A percentile compares a stretch with the other conserved stretches of the same genome.
Conservation (phyloP, 78 protist species). For the Isochrysis galbana region DNA sequence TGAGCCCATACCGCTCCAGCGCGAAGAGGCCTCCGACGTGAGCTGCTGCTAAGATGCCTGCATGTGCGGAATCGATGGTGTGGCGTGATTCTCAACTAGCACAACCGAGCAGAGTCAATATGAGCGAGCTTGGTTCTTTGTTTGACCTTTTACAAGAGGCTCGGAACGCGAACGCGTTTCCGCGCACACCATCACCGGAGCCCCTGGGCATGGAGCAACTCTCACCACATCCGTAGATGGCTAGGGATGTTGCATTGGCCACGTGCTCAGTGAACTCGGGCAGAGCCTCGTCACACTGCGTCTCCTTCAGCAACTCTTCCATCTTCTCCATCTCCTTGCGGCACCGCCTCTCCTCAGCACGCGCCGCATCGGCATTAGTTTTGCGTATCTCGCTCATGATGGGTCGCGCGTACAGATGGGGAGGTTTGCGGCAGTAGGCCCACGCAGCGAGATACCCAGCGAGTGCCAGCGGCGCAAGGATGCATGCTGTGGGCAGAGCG, state of each 20-base stretch:
- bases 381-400: not conserved
- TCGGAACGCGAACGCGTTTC: not conserved
- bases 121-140: not conserved
- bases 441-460: not conserved
- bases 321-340: not conserved
- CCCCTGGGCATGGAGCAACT: not conserved
- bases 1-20: not conserved
- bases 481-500: not conserved
- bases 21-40: not conserved
- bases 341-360: not conserved
- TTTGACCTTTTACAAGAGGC: not conserved
- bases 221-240: not conserved
- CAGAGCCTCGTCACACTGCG: not conserved
- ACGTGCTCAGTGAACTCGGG: not conserved
- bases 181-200: not conserved
- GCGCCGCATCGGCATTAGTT: not conserved
- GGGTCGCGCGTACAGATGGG: too few species aligned
- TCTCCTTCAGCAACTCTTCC: not conserved
- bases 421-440: too few species aligned
- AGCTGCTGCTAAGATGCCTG: not conserved
- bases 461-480: not conserved
- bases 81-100: not conserved
- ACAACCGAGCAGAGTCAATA: not conserved
- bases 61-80: not conserved
- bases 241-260: not conserved